Evolutionary conservation across 331 rosid genomes (phyloP).

Genomic region (Rhamnella rubrinervis): DNA sequence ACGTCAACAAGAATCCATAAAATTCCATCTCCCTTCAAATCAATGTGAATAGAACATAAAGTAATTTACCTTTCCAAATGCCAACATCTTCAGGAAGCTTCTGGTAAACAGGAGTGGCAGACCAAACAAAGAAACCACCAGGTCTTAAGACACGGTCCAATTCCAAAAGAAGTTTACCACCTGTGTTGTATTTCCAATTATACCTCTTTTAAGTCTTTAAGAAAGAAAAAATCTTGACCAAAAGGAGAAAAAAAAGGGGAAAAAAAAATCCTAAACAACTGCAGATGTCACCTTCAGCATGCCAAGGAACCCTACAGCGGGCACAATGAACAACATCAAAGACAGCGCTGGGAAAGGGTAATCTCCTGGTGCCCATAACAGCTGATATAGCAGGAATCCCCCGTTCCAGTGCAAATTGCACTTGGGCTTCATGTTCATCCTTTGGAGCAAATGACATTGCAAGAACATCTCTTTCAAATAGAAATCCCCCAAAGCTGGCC

Average conservation of each 20-base stretch:
- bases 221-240: not conserved
- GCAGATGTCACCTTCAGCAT: constrained; percentile 57
- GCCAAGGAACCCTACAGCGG: constrained; percentile 97
- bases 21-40: constrained; percentile 6
- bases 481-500: constrained; percentile 84
- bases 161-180: constrained; percentile 80
- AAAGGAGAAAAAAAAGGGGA: not conserved
- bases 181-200: constrained; percentile 37
- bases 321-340: constrained; percentile 89
- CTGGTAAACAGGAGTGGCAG: constrained; percentile 88
- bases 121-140: constrained; percentile 92
- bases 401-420: constrained; percentile 83
- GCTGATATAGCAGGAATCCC: constrained; percentile 85
- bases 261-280: constrained; percentile 1
- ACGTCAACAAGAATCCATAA: constrained; percentile 8
- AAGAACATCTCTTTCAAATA: constrained; percentile 74
- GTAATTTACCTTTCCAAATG: constrained; percentile 68
- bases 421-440: constrained; percentile 89
- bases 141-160: constrained; percentile 82
- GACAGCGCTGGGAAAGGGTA: constrained; percentile 70
- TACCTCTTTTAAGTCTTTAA: not conserved
- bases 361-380: constrained; percentile 78
- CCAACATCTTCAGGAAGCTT: constrained; percentile 63
- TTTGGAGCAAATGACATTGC: constrained; percentile 89
- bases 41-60: constrained; percentile 2